Percentiles rank a stretch among this genome's conserved stretches.
Conservation (phyloP, 129 eudicot species). For the Escallonia herrerae region DNA sequence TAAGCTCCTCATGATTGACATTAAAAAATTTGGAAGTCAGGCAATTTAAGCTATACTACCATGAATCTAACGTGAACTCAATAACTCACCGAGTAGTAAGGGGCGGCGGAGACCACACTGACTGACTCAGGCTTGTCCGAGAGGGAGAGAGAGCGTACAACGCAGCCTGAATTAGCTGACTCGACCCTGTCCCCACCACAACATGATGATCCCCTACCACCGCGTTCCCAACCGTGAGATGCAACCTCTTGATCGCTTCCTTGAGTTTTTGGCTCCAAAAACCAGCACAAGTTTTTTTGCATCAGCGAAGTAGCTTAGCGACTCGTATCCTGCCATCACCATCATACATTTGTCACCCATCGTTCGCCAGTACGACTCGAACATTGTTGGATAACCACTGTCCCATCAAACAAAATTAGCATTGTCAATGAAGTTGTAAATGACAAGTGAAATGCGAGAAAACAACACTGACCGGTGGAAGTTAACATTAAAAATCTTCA, state of each 20-base stretch:
- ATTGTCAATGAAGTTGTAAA: too few species aligned
- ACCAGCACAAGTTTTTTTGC: slow-evolving; percentile 61
- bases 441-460: too few species aligned
- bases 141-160: slow-evolving; percentile 48
- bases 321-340: slow-evolving; percentile 45
- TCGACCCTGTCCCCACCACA: slow-evolving; percentile 81
- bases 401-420: too few species aligned
- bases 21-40: too few species aligned
- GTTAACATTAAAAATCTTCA: too few species aligned
- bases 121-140: slow-evolving; percentile 28
- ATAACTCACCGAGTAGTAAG: slow-evolving; percentile 67
- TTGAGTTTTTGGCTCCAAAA: slow-evolving; percentile 66
- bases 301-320: slow-evolving; percentile 62
- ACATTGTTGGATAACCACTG: slow-evolving; percentile 88
- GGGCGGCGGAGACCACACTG: slow-evolving; percentile 57
- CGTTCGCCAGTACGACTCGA: slow-evolving; percentile 52
- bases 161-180: slow-evolving; percentile 66
- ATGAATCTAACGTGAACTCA: too few species aligned
- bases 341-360: slow-evolving; percentile 44
- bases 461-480: too few species aligned
- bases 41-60: too few species aligned
- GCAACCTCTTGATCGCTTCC: slow-evolving; percentile 54
- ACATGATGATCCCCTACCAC: slow-evolving; percentile 42
- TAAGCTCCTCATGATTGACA: too few species aligned
- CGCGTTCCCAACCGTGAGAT: slow-evolving; percentile 63